A percentile compares a stretch with the other conserved stretches of the same genome.
Evolutionary conservation across 371 early-diverging fungal species (phyloP).

Genomic region (Mortierella sp.): DNA sequence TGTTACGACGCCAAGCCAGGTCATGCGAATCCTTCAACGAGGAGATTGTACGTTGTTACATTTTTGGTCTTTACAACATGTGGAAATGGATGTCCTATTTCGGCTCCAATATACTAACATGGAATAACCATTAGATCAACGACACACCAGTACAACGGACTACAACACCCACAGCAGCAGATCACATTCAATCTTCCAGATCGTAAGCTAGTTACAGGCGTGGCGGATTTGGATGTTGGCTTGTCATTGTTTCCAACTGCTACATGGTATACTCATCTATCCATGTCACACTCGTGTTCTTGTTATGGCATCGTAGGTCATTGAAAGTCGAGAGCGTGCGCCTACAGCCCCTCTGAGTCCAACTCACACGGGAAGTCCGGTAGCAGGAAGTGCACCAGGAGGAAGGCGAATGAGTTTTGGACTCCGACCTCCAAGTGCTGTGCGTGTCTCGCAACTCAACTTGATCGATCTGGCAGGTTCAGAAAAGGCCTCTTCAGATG

Average conservation of each 20-base stretch:
- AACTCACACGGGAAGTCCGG: slow-evolving; percentile 54
- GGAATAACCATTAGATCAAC: slow-evolving; percentile 50
- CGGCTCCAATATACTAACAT: no score
- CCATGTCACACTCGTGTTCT: no score
- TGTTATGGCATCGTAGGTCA: slow-evolving; percentile 40
- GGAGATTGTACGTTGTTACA: slow-evolving; percentile 77
- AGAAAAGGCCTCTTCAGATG: slow-evolving; percentile 84
- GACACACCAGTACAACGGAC: slow-evolving; percentile 55
- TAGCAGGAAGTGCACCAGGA: no score
- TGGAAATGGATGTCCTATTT: background rate
- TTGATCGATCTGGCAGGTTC: slow-evolving; percentile 97
- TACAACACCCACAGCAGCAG: slow-evolving; percentile 56
- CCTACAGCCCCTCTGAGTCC: slow-evolving; percentile 51
- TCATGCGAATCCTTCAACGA: slow-evolving; percentile 76
- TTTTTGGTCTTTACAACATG: no score
- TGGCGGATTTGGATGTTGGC: no score
- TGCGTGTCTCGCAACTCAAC: slow-evolving; percentile 79
- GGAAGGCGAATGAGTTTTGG: slow-evolving; percentile 19
- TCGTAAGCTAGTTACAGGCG: no score
- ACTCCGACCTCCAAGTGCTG: slow-evolving; percentile 58
- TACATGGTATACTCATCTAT: no score
- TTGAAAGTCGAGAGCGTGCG: slow-evolving; percentile 64
- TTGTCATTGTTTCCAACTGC: no score
- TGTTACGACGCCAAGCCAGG: slow-evolving; percentile 84
- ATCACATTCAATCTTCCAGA: slow-evolving; percentile 56